Evolutionary conservation across 2,329 filamentous ascomycete species (phyloP).

Genomic region (Apiospora pterosperma): DNA sequence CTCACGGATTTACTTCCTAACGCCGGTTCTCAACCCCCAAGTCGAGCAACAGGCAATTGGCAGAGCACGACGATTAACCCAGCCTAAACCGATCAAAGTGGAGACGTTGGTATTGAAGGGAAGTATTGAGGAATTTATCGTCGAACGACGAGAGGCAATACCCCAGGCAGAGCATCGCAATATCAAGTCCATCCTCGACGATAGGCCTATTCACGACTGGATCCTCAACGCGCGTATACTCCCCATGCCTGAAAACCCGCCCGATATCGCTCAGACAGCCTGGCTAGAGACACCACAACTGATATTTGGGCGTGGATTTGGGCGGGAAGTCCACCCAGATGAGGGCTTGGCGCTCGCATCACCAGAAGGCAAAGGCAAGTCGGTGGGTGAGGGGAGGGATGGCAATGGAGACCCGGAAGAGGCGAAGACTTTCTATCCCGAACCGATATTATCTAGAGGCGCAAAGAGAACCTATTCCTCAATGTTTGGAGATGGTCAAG

Average conservation of each 20-base stretch:
- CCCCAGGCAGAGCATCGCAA: conserved; percentile 60
- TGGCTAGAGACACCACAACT: conserved; percentile 40
- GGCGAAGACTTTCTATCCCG: too few relatives aligned
- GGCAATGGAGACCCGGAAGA: neutral
- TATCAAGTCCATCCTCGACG: conserved; percentile 55
- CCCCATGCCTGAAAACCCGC: conserved; percentile 17
- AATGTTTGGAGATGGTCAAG: neutral
- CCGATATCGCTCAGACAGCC: conserved; percentile 43
- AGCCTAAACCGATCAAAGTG: conserved; percentile 73
- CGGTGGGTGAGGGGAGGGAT: neutral
- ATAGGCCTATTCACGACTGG: conserved; percentile 56
- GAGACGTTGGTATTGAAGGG: conserved; percentile 79
- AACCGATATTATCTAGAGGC: neutral
- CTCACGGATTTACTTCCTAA: conserved; percentile 84
- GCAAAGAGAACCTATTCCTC: neutral
- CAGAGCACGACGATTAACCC: conserved; percentile 82
- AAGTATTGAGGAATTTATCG: conserved; percentile 82
- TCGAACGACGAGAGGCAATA: conserved; percentile 72
- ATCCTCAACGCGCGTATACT: conserved; percentile 50
- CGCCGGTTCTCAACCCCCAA: conserved; percentile 79
- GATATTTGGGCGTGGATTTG: conserved; percentile 50
- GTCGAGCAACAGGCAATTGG: conserved; percentile 91
- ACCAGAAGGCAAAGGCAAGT: neutral
- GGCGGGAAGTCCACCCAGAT: conserved; percentile 39
- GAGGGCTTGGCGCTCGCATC: conserved; percentile 36